phyloP scores from a whole-genome alignment of 2,329 filamentous ascomycete genomes.

The Neofusicoccum parvum region DNA sequence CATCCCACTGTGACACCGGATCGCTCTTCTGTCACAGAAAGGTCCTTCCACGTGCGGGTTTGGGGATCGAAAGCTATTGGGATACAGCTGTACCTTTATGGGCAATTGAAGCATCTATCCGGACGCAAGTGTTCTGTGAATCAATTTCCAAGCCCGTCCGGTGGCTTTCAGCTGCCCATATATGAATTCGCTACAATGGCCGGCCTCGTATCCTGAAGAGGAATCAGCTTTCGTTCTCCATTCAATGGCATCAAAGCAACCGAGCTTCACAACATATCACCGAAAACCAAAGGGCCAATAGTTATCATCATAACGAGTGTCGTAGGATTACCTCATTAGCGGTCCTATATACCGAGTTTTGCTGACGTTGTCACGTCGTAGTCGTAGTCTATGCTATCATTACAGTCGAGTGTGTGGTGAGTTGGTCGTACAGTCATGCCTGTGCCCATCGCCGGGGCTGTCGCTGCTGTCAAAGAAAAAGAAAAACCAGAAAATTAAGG shows the following conservation, averaged over 20 bases:
- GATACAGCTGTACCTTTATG: no score
- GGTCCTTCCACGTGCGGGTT: not conserved
- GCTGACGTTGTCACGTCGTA: slow-evolving; percentile 17
- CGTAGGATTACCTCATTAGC: slow-evolving; percentile 16
- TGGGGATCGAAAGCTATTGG: no score
- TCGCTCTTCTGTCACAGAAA: not conserved
- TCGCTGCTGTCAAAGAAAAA: not conserved
- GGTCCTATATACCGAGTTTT: slow-evolving; percentile 1
- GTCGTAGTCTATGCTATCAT: slow-evolving; percentile 19
- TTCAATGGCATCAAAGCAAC: not conserved
- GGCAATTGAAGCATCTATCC: not conserved
- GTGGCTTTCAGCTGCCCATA: not conserved
- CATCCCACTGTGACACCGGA: no score
- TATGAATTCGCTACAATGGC: not conserved
- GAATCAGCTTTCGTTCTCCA: not conserved
- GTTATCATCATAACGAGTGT: slow-evolving; percentile 10
- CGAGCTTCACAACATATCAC: not conserved
- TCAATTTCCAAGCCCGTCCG: not conserved
- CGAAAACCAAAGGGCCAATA: not conserved
- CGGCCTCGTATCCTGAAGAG: no score
- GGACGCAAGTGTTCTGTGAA: not conserved
- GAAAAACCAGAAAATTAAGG: not conserved
- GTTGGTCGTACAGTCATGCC: slow-evolving; percentile 17
- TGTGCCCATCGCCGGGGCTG: slow-evolving; percentile 10
- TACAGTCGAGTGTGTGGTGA: slow-evolving; percentile 5